A percentile compares a stretch with the other conserved stretches of the same genome.
phyloP scores from a whole-genome alignment of 441 rosid genomes.

The Hura crepitans region DNA sequence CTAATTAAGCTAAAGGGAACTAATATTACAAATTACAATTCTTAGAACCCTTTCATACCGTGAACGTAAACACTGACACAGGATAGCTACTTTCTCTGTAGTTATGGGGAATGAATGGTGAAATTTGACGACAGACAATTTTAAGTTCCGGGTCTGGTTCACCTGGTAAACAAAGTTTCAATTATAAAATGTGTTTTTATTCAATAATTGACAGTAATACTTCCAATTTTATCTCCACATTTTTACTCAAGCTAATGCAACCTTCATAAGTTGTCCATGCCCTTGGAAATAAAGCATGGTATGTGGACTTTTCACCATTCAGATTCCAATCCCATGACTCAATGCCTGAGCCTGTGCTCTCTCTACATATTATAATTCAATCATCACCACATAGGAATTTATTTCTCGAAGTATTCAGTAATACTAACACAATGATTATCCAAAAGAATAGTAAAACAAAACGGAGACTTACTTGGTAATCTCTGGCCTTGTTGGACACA shows the following conservation, averaged over 20 bases:
- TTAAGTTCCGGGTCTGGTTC: conserved; percentile 84
- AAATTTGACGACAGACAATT: conserved; percentile 80
- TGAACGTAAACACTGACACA: conserved; percentile 72
- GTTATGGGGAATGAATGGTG: conserved; percentile 90
- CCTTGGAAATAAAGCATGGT: conserved; percentile 90
- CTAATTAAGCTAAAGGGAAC: conserved; percentile 13
- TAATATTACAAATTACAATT: neutral
- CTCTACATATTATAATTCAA: conserved; percentile 38
- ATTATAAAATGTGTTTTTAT: neutral
- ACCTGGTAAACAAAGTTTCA: conserved; percentile 40
- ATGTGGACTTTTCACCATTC: conserved; percentile 61
- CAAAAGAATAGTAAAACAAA: neutral
- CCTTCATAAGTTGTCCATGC: conserved; percentile 93
- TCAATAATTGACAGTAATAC: neutral
- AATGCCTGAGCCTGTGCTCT: conserved; percentile 51
- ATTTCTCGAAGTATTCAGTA: neutral
- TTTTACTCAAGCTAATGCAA: conserved; percentile 28
- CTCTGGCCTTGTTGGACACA: conserved; percentile 60
- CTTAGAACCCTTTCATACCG: conserved; percentile 39
- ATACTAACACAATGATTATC: neutral
- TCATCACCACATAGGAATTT: neutral
- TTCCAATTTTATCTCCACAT: conserved; percentile 6
- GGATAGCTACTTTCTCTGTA: conserved; percentile 93
- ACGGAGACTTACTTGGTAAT: conserved; percentile 51
- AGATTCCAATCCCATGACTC: conserved; percentile 93